Evolutionary conservation across 176 grass and related monocot genomes (phyloP).

Genomic region (Rhipidocladum racemiflorum): DNA sequence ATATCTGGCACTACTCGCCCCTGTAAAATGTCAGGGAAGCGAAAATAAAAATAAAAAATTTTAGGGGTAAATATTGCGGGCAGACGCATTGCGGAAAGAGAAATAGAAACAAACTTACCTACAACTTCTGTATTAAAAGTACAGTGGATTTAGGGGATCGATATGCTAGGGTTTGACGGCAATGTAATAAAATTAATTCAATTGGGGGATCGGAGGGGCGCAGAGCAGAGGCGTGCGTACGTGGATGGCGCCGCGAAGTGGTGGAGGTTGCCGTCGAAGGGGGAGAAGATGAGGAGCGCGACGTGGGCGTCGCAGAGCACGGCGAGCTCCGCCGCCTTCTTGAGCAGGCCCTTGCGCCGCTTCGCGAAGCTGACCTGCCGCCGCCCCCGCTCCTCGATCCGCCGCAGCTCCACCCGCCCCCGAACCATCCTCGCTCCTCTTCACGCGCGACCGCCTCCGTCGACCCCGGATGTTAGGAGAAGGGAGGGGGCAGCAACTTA

Average conservation of each 20-base stretch:
- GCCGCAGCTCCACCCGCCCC: slow-evolving; percentile 25
- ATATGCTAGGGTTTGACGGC: not conserved
- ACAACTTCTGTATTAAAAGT: no score
- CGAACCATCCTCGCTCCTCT: slow-evolving; percentile 1
- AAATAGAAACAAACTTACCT: no score
- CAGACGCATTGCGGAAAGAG: no score
- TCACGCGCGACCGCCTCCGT: no score
- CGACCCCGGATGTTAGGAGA: not conserved
- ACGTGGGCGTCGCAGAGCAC: slow-evolving; percentile 29
- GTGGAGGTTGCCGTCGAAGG: slow-evolving; percentile 9
- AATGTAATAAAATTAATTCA: not conserved
- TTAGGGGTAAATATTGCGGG: no score
- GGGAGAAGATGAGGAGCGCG: slow-evolving; percentile 8
- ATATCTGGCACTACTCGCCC: no score
- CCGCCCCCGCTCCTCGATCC: slow-evolving; percentile 25
- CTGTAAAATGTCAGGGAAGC: no score
- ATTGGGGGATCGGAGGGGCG: not conserved
- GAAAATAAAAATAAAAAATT: no score
- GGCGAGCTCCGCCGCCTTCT: slow-evolving; percentile 28
- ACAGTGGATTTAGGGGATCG: not conserved
- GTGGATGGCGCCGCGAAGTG: not conserved
- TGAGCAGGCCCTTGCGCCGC: not conserved
- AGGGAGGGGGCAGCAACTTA: not conserved
- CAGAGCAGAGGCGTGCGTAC: not conserved
- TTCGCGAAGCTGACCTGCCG: slow-evolving; percentile 29